phyloP scores from a whole-genome alignment of 768 basidiomycete genomes.

The Mycena latifolia region DNA sequence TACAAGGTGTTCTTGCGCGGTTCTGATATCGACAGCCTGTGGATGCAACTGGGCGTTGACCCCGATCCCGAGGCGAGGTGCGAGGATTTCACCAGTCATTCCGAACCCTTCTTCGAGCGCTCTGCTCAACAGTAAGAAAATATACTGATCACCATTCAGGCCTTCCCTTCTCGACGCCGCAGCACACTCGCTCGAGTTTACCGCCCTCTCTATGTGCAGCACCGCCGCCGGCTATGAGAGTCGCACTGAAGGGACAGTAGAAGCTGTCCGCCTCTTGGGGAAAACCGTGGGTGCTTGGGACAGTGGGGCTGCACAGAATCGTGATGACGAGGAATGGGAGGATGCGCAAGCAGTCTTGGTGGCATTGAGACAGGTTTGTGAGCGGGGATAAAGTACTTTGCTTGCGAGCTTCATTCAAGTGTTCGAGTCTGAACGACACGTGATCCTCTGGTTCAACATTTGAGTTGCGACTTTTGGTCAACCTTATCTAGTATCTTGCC shows the following conservation, averaged over 20 bases:
- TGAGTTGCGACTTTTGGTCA: too few relatives aligned
- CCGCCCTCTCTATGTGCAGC: constrained; percentile 33
- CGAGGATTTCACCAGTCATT: not conserved
- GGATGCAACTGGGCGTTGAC: constrained; percentile 11
- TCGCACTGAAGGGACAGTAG: constrained; percentile 27
- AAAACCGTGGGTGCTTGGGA: constrained; percentile 7
- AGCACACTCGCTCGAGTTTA: constrained; percentile 27
- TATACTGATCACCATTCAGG: constrained; percentile 3
- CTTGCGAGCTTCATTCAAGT: too few relatives aligned
- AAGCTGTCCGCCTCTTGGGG: constrained; percentile 22
- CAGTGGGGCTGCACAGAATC: not conserved
- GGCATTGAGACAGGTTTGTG: constrained; percentile 14
- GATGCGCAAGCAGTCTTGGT: constrained; percentile 25
- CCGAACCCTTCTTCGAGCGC: too few relatives aligned
- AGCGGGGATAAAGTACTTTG: not conserved
- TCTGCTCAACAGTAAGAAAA: too few relatives aligned
- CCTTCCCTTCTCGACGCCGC: constrained; percentile 23
- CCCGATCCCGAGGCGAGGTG: constrained; percentile 15
- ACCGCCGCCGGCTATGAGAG: constrained; percentile 27
- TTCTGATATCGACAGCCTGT: constrained; percentile 21
- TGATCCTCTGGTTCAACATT: too few relatives aligned
- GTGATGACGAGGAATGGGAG: constrained; percentile 35
- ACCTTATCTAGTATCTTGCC: too few relatives aligned
- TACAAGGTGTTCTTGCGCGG: constrained; percentile 32
- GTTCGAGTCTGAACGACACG: too few relatives aligned